phyloP scores from a whole-genome alignment of 768 basidiomycete species.

The Lactarius vividus region DNA sequence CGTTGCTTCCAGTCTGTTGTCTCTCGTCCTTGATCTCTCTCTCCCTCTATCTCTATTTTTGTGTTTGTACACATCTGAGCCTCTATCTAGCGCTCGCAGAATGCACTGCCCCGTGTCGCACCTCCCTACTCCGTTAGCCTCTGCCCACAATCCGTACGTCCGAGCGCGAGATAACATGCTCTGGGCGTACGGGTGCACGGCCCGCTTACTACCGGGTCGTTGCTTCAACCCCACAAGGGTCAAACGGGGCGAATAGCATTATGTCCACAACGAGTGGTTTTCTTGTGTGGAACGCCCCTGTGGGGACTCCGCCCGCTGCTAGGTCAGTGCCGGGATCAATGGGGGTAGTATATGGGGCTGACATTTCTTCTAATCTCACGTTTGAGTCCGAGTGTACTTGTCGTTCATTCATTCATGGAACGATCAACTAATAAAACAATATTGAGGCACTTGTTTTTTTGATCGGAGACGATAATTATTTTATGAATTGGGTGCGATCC shows the following conservation, averaged over 20 bases:
- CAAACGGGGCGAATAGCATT: constrained; percentile 40
- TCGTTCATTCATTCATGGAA: not conserved
- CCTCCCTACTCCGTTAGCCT: not conserved
- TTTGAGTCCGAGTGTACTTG: not conserved
- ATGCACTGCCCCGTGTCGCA: constrained; percentile 7
- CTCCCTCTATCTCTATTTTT: constrained; percentile 2
- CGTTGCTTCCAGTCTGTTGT: not conserved
- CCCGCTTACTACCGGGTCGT: constrained; percentile 23
- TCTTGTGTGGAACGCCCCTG: constrained; percentile 47
- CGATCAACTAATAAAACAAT: not conserved
- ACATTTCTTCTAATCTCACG: constrained; percentile 41
- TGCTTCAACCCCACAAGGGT: not conserved
- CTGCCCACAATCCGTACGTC: constrained; percentile 18
- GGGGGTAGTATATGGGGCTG: constrained; percentile 85
- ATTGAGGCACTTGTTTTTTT: not conserved
- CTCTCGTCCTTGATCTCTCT: constrained; percentile 6
- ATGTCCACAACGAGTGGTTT: constrained; percentile 39
- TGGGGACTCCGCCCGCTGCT: constrained; percentile 80
- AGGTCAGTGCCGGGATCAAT: constrained; percentile 64
- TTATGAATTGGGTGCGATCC: too few relatives aligned
- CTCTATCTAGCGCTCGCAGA: not conserved
- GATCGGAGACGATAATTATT: not conserved
- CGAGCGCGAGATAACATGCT: constrained; percentile 15
- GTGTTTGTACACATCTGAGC: constrained; percentile 18
- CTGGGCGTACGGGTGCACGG: constrained; percentile 21